Base-by-base conservation (phyloP, 331 rosid species). In the Cucumis variabilis region DNA sequence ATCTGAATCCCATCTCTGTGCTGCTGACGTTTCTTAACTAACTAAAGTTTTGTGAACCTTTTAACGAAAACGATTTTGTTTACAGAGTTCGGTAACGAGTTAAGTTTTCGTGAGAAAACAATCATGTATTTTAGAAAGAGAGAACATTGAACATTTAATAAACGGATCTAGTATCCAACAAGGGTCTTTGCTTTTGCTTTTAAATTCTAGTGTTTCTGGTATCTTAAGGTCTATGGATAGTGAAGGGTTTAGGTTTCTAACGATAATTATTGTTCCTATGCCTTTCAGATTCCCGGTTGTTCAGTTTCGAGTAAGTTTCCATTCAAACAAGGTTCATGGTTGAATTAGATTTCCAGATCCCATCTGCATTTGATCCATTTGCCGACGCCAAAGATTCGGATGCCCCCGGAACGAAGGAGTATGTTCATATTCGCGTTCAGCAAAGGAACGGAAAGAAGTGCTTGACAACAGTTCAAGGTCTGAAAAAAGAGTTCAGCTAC, bases 241-340 rank as follows among this genome's bases (percentile, higher is more conserved):
- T 20, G 67, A 20, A 68, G 17, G 73, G 37, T 1, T 7, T 17
- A 17, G 65, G 9, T n/a, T 21, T 63, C 1, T 4, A 27, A 19
- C 28, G 7, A 46, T 76, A n/a, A 17, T 79, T 53, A 17, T 79
- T 53, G 15, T 9, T 79, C 3, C 13, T 3, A n/a, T 81, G 5
- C 11, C 11, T 55, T 58, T 21, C 72, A 82, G 85, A 82, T 82
- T 60, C 3, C 6, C 3, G 11, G 84, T 5, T 0, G 13, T 24
- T 7, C 83, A 20, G 83, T 77, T 87, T 15, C 14, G 0, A 58
- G 83, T 24, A 67, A 88, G 92, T 89, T 72, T 15, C 10, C 30
- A 65, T 11, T 79, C 89, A 82, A 89, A 87, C 89, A 73, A 94
- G 17, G 94, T 93, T 90, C 95, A 95, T 95, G 99, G 99, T 97